Conservation (phyloP, 1,284 basidiomycete genomes). For the Ustilago crameri region DNA sequence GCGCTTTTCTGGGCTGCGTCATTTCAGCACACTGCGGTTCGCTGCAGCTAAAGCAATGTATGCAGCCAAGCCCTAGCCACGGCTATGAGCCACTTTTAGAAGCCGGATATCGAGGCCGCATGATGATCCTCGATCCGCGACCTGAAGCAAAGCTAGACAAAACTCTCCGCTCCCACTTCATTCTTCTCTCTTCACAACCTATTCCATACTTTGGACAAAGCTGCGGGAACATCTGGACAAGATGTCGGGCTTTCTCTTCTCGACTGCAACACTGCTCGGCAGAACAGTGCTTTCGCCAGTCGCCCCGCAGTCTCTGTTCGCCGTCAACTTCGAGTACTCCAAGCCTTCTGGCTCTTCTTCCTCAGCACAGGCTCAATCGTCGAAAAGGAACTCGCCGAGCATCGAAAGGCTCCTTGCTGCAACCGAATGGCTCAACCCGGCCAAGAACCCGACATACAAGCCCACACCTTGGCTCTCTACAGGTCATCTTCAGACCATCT, state of each 20-base stretch:
- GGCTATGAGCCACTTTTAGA: background rate
- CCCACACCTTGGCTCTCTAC: slow-evolving; percentile 54
- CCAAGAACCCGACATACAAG: slow-evolving; percentile 26
- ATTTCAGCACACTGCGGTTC: too few species aligned
- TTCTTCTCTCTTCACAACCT: background rate
- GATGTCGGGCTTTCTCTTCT: slow-evolving; percentile 40
- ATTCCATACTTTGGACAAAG: background rate
- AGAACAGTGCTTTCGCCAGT: slow-evolving; percentile 39
- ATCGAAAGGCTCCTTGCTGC: slow-evolving; percentile 35
- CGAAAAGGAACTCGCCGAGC: slow-evolving; percentile 15
- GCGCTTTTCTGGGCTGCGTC: too few species aligned
- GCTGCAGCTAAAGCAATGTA: too few species aligned
- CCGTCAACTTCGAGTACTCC: slow-evolving; percentile 49
- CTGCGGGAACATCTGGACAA: background rate
- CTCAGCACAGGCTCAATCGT: background rate
- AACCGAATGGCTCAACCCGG: slow-evolving; percentile 36
- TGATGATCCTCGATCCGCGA: too few species aligned
- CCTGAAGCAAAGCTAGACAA: too few species aligned
- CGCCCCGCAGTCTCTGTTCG: slow-evolving; percentile 41
- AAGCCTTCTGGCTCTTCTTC: slow-evolving; percentile 14
- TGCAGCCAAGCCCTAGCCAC: background rate
- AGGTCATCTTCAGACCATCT: slow-evolving; percentile 66
- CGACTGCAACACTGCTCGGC: slow-evolving; percentile 37
- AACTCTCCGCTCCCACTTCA: background rate
- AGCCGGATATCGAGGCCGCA: background rate